Evolutionary conservation across 257 asterid genomes (phyloP), one percentile per base, ranked within the genome.

Genomic region (Echium plantagineum): DNA sequence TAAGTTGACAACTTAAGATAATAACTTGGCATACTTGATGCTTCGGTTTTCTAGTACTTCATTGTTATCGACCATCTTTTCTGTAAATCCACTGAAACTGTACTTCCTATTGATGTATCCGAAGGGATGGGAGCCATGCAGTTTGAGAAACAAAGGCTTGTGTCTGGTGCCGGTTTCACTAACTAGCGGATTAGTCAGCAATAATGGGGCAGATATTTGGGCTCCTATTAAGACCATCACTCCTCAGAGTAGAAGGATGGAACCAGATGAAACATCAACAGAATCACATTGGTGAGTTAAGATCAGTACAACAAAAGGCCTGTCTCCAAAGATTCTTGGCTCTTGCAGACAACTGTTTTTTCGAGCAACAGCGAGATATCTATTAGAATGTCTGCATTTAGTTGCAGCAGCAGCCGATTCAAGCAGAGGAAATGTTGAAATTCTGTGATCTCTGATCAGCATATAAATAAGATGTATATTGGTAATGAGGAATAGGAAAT

Each of bases 121-220:
- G 54, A 68, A 83, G 89, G 85, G 75, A 7, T 68, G 67, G 60
- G 86, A 80, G 6, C 55, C 66, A 10, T 63, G 65, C 74, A 80
- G 71, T 75, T 89, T 90, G 47, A 74, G 78, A 71, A 73, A 72
- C 60, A 83, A 80, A 70, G 97, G 97, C 63, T 73, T 90, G 21
- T 87, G 95, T 58, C 77, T 90, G 9, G 84, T 87, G 63, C 98
- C 98, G 0, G 58, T 81, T 63, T 75, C 88, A 0, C 81, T 69
- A 46, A 82, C 94, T 0, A 30, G 20, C 17, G 95, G 94, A 53
- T 87, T 85, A 31, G 86, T 71, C 2, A 73, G 83, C 68, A 80
- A 95, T 80, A 90, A 90, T 47, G 98, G 98, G 46, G 98, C 98
- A 0, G 96, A 90, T 75, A 90, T 90, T 31, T 90, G 98, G 98